A percentile compares a stretch with the other conserved stretches of the same genome.
phyloP scores from a whole-genome alignment of 2,329 filamentous ascomycete genomes.

The Ramularia collo-cygni region DNA sequence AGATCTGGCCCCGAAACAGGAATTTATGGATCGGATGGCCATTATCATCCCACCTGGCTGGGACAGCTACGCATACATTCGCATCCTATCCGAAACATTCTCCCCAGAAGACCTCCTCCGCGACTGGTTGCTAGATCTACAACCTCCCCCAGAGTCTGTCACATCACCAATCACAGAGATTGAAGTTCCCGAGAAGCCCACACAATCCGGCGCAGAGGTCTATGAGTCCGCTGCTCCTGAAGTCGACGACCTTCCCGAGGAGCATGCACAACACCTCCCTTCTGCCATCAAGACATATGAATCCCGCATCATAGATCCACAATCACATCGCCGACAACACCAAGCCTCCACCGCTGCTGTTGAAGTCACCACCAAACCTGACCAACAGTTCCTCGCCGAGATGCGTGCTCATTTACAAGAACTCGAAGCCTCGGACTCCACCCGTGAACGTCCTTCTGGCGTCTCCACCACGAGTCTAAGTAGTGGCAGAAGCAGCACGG shows the following conservation, averaged over 20 bases:
- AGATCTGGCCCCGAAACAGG: conserved; percentile 61
- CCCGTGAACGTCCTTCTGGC: conserved; percentile 37
- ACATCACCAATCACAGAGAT: conserved; percentile 20
- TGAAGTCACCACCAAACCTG: conserved; percentile 28
- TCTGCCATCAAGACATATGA: conserved; percentile 27
- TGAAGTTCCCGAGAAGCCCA: conserved; percentile 14
- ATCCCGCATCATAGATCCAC: conserved; percentile 26
- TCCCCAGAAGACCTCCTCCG: conserved; percentile 81
- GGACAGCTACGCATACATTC: conserved; percentile 98
- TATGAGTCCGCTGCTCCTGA: conserved; percentile 23
- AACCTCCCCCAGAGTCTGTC: conserved; percentile 49
- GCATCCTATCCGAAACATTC: conserved; percentile 83
- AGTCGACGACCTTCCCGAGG: conserved; percentile 15
- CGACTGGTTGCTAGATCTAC: conserved; percentile 54
- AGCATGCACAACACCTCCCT: conserved; percentile 11
- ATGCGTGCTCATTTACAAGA: conserved; percentile 57
- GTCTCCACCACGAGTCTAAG: conserved; percentile 17
- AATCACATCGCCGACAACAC: conserved; percentile 19
- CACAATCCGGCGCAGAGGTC: conserved; percentile 23
- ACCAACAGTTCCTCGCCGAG: conserved; percentile 30
- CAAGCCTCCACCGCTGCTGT: conserved; percentile 16
- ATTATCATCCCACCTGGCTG: conserved; percentile 93
- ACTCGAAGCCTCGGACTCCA: conserved; percentile 60
- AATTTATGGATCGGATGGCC: conserved; percentile 61
- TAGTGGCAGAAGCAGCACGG: conserved; percentile 12